Evolutionary conservation across 116 monocot species (phyloP).

Genomic region (Cymodocea nodosa): DNA sequence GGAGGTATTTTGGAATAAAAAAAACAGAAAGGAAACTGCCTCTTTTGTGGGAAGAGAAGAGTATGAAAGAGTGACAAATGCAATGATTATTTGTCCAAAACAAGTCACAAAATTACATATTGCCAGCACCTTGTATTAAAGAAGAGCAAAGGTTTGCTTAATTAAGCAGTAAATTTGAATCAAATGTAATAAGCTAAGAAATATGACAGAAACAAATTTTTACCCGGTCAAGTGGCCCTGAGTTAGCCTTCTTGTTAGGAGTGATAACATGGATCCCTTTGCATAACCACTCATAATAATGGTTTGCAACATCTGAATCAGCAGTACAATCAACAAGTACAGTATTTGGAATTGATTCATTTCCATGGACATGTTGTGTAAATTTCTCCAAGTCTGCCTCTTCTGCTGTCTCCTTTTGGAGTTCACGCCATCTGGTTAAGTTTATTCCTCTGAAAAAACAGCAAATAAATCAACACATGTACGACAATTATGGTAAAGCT

Average conservation of each 20-base stretch:
- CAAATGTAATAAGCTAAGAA: no score
- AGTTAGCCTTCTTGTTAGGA: slow-evolving; percentile 98
- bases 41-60: no score
- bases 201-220: not conserved
- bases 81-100: no score
- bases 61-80: no score
- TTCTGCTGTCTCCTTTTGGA: slow-evolving; percentile 42
- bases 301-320: slow-evolving; percentile 64
- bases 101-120: no score
- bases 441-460: slow-evolving; percentile 60
- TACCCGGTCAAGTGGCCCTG: slow-evolving; percentile 94
- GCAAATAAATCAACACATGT: no score
- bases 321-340: slow-evolving; percentile 95
- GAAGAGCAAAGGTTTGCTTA: no score
- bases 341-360: slow-evolving; percentile 83
- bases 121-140: no score
- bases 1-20: no score
- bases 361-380: slow-evolving; percentile 58
- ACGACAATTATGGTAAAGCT: no score
- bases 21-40: no score
- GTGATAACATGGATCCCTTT: slow-evolving; percentile 96
- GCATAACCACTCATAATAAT: slow-evolving; percentile 79
- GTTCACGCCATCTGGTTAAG: slow-evolving; percentile 70
- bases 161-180: no score
- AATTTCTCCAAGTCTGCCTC: slow-evolving; percentile 63